phyloP scores from a whole-genome alignment of 257 asterid genomes.

The Solanum tarijense region DNA sequence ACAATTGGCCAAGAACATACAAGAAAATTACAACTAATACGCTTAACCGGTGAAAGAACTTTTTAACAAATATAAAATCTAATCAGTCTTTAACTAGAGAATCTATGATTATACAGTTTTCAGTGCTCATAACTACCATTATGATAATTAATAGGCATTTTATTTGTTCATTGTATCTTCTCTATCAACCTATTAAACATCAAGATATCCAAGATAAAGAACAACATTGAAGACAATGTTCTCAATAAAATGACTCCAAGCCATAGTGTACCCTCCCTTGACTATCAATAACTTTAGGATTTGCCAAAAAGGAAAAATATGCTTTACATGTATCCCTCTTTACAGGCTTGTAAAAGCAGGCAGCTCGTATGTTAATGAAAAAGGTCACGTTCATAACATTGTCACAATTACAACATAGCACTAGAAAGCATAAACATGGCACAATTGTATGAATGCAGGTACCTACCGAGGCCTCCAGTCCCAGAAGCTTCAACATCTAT shows the following conservation, averaged over 20 bases:
- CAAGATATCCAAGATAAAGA: neutral
- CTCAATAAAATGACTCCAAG: neutral
- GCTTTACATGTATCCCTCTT: neutral
- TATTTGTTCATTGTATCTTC: neutral
- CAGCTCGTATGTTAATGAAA: neutral
- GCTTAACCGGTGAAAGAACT: neutral
- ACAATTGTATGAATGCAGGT: constrained; percentile 2
- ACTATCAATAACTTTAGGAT: neutral
- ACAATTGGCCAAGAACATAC: neutral
- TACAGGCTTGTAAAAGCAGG: neutral
- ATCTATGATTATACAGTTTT: neutral
- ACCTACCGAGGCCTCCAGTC: constrained; percentile 86
- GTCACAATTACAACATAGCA: constrained; percentile 2
- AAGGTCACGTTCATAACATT: neutral
- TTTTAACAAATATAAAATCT: neutral
- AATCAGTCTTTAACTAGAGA: neutral
- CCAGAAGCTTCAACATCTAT: constrained; percentile 91
- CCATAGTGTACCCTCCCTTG: neutral
- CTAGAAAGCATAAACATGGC: constrained; percentile 1
- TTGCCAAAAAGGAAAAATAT: neutral
- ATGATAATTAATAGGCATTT: neutral
- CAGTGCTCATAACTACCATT: neutral
- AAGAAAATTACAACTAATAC: neutral
- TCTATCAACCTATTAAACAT: neutral
- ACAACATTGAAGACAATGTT: neutral